phyloP scores from a whole-genome alignment of 179 eudicot species.

The Spergularia azorica region DNA sequence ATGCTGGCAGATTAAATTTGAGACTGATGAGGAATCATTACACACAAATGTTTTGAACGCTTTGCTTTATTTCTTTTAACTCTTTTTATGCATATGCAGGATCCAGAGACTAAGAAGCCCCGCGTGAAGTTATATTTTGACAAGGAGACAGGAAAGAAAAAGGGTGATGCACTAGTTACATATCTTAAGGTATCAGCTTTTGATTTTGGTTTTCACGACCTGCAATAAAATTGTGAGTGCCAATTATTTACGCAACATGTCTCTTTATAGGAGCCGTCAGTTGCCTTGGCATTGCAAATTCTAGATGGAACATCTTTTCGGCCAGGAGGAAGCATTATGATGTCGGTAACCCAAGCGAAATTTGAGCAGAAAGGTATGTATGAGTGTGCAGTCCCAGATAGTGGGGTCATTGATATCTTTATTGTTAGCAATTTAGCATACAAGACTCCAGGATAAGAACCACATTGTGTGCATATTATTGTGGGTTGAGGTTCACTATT shows the following conservation, averaged over 20 bases:
- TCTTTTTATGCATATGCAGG: slow-evolving; percentile 42
- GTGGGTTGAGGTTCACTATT: too few relatives aligned
- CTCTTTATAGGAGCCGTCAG: slow-evolving; percentile 84
- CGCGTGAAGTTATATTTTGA: slow-evolving; percentile 93
- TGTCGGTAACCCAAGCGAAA: slow-evolving; percentile 85
- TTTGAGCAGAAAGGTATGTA: slow-evolving; percentile 94
- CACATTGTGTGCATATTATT: too few relatives aligned
- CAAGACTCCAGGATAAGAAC: neutral
- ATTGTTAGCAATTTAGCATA: neutral
- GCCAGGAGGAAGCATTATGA: slow-evolving; percentile 68
- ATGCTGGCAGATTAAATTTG: slow-evolving; percentile 24
- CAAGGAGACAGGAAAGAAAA: slow-evolving; percentile 84
- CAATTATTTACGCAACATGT: neutral
- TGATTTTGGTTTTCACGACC: slow-evolving; percentile 4
- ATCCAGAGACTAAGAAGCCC: slow-evolving; percentile 92
- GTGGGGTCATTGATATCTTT: neutral
- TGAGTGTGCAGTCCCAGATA: neutral
- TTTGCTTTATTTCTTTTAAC: neutral
- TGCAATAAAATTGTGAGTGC: neutral
- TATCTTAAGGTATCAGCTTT: slow-evolving; percentile 68
- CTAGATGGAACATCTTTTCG: slow-evolving; percentile 90
- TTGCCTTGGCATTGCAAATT: slow-evolving; percentile 77
- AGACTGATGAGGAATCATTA: neutral
- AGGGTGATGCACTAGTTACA: slow-evolving; percentile 96
- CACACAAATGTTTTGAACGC: slow-evolving; percentile 6